phyloP scores from a whole-genome alignment of 177 flowering plant species.

The Tripterygium wilfordii region DNA sequence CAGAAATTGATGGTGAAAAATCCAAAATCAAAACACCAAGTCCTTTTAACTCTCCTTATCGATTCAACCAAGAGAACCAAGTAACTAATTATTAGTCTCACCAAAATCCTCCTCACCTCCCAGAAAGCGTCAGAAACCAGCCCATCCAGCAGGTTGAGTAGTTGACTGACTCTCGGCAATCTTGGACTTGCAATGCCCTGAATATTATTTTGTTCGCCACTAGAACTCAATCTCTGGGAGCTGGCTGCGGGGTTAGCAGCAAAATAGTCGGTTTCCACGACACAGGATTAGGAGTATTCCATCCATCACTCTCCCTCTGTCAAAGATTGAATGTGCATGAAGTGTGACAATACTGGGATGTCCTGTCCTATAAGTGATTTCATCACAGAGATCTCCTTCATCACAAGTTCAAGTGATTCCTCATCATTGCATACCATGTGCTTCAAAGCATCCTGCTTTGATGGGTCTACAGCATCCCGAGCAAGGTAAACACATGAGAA shows the following conservation, averaged over 20 bases:
- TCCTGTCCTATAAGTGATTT: conserved; percentile 74
- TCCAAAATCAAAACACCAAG: no score
- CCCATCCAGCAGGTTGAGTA: conserved; percentile 98
- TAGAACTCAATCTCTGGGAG: conserved; percentile 26
- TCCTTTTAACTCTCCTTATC: no score
- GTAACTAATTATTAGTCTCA: no score
- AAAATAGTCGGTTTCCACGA: conserved; percentile 79
- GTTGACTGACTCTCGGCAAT: conserved; percentile 33
- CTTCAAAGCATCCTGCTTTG: conserved; percentile 90
- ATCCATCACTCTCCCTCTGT: conserved; percentile 45
- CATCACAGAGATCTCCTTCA: conserved; percentile 90
- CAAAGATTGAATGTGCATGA: conserved; percentile 55
- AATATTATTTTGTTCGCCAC: conserved; percentile 34
- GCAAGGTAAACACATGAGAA: conserved; percentile 94
- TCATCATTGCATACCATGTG: conserved; percentile 91
- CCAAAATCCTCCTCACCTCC: no score
- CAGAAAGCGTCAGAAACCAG: conserved; percentile 93
- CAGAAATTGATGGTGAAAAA: no score
- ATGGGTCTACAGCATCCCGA: conserved; percentile 55
- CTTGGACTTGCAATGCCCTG: conserved; percentile 38
- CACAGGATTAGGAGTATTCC: conserved; percentile 36
- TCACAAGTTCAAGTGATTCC: conserved; percentile 69
- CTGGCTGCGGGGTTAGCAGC: conserved; percentile 47
- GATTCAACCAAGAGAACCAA: no score
- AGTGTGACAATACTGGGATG: conserved; percentile 91